Percentiles rank a stretch among this genome's conserved stretches.
Conservation (phyloP, 2,329 filamentous ascomycete genomes). For the Fusarium sp. region DNA sequence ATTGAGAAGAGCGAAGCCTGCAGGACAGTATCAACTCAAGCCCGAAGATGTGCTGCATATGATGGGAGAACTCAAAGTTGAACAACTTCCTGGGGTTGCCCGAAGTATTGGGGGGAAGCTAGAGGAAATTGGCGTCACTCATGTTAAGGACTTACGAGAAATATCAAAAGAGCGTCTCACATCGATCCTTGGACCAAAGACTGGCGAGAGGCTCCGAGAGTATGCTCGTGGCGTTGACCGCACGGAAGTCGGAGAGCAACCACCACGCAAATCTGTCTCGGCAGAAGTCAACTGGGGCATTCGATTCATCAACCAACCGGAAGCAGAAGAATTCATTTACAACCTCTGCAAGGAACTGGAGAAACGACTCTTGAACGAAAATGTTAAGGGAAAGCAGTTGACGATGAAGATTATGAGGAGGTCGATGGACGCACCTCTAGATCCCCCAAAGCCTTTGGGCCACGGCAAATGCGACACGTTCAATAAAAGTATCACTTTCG, state of each 20-base stretch:
- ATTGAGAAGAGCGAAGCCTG: slow-evolving; percentile 91
- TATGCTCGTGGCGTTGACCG: slow-evolving; percentile 91
- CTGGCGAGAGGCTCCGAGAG: slow-evolving; percentile 90
- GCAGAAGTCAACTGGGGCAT: slow-evolving; percentile 99
- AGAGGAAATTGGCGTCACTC: slow-evolving; percentile 86
- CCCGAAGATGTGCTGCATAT: slow-evolving; percentile 84
- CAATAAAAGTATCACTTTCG: slow-evolving; percentile 88
- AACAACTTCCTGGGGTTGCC: slow-evolving; percentile 91
- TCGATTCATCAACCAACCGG: slow-evolving; percentile 90
- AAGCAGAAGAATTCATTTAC: slow-evolving; percentile 91
- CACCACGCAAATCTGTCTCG: slow-evolving; percentile 92
- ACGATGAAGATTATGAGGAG: slow-evolving; percentile 97
- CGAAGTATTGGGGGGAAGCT: slow-evolving; percentile 90
- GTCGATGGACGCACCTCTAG: slow-evolving; percentile 86
- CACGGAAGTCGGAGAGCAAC: slow-evolving; percentile 87
- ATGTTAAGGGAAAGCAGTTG: slow-evolving; percentile 88
- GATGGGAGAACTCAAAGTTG: slow-evolving; percentile 82
- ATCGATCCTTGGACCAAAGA: slow-evolving; percentile 87
- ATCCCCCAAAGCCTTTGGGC: slow-evolving; percentile 92
- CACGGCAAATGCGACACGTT: slow-evolving; percentile 96
- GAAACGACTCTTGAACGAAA: slow-evolving; percentile 83
- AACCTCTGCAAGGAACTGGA: slow-evolving; percentile 90
- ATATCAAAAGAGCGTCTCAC: slow-evolving; percentile 82
- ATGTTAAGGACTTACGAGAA: slow-evolving; percentile 86
- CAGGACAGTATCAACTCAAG: slow-evolving; percentile 90